Evolutionary conservation across 2,329 filamentous ascomycete species (phyloP).

Genomic region (Aspergillus latus): DNA sequence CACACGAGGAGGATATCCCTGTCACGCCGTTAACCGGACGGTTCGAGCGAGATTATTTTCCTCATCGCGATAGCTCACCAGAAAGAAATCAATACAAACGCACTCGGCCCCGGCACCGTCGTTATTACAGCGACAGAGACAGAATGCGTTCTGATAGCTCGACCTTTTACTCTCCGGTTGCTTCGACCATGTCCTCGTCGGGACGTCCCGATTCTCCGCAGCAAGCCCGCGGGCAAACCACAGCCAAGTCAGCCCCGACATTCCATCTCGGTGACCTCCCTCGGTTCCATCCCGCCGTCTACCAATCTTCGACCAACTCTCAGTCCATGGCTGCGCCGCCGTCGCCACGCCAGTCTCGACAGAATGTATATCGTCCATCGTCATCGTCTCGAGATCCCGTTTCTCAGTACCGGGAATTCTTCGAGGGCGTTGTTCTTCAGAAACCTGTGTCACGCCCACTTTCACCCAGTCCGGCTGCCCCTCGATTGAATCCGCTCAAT

Average conservation of each 20-base stretch:
- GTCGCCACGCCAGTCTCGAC: slow-evolving; percentile 35
- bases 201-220: slow-evolving; percentile 37
- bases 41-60: slow-evolving; percentile 39
- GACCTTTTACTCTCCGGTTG: slow-evolving; percentile 32
- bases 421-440: slow-evolving; percentile 36
- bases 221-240: slow-evolving; percentile 33
- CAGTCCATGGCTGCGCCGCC: slow-evolving; percentile 31
- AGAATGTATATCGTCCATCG: slow-evolving; percentile 32
- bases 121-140: slow-evolving; percentile 16
- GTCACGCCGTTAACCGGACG: slow-evolving; percentile 41
- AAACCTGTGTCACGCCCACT: slow-evolving; percentile 29
- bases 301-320: slow-evolving; percentile 33
- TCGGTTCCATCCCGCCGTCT: slow-evolving; percentile 49
- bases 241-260: slow-evolving; percentile 36
- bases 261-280: slow-evolving; percentile 45
- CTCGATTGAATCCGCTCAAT: slow-evolving; percentile 45
- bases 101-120: slow-evolving; percentile 17
- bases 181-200: slow-evolving; percentile 35
- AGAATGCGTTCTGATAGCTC: slow-evolving; percentile 37
- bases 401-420: slow-evolving; percentile 45
- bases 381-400: slow-evolving; percentile 40
- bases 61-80: slow-evolving; percentile 30
- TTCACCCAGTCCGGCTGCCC: slow-evolving; percentile 42
- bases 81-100: slow-evolving; percentile 21
- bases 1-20: slow-evolving; percentile 34